Conservation (phyloP, 2,329 filamentous ascomycete species). For the Exophiala sp. region DNA sequence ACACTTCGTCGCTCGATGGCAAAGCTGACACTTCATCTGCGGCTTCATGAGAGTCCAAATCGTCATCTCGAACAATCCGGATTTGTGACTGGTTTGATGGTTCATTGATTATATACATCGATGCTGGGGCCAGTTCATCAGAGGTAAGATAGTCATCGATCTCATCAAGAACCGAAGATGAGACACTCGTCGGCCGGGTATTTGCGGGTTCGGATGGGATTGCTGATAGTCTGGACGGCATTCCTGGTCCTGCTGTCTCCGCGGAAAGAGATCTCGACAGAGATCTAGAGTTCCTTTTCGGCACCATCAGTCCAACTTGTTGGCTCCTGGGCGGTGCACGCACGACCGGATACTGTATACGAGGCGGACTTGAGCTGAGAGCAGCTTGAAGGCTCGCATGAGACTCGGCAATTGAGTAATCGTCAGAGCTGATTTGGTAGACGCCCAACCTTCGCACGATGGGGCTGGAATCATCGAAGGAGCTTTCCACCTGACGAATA, state of each 20-base stretch:
- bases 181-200: constrained; percentile 28
- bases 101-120: constrained; percentile 23
- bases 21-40: constrained; percentile 29
- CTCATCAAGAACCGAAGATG: constrained; percentile 21
- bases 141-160: constrained; percentile 22
- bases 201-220: constrained; percentile 41
- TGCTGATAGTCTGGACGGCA: constrained; percentile 44
- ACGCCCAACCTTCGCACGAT: constrained; percentile 18
- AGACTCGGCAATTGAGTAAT: constrained; percentile 20
- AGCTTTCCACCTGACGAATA: constrained; percentile 7
- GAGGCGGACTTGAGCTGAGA: constrained; percentile 32
- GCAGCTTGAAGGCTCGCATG: constrained; percentile 38
- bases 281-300: constrained; percentile 32
- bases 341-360: constrained; percentile 31
- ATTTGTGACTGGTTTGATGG: constrained; percentile 23
- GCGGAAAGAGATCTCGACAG: constrained; percentile 34
- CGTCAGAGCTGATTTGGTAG: constrained; percentile 17
- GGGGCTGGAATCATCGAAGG: constrained; percentile 23
- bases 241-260: constrained; percentile 35
- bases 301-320: constrained; percentile 34
- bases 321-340: constrained; percentile 39
- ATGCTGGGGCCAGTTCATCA: constrained; percentile 23
- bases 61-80: constrained; percentile 21
- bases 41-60: constrained; percentile 24
- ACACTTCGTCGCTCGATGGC: constrained; percentile 20